Evolutionary conservation across 352 stramenopile genomes (phyloP), one percentile per base, ranked within the genome.

Genomic region (Phytophthora nicotianae): DNA sequence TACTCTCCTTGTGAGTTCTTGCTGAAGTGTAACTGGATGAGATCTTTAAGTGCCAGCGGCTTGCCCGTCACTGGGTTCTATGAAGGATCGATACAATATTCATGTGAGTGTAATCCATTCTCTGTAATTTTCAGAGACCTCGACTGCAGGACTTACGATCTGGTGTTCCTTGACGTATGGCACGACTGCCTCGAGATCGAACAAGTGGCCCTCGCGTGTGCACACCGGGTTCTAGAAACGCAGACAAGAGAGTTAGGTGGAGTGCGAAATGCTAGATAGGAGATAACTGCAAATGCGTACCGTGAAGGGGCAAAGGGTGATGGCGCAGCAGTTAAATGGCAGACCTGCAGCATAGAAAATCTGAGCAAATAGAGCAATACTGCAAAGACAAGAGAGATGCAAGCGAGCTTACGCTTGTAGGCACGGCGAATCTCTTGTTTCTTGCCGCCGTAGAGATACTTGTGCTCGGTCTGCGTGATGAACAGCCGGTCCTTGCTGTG

Each of bases 261-360:
- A 9, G 26, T 48, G 46, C 6, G 13, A 58, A 8, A 32, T 2
- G 41, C 27, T 29, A 37, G 11, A 42, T 6, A 21, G 6, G 26
- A 2, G 8, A 5, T 19, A 48, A 26, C 0, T 21, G 6, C 21
- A 35, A 50, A 14, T 17, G 40, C 58, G 53, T 64, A 91, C 90
- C 57, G 70, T 86, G 76, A 89, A 97, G 16, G 91, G 90, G 17
- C 74, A 91, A 43, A 99, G 82, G 3, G 90, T 98, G 64, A 99
- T 93, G 20, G 97, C 95, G 70, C 98, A 99, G 81, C 97, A 99
- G 65, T 99, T 94, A 76, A 99, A 99, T 32, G 97, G 96, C 24
- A 99, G 76, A 11, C 89, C 89, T 90, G 65, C 27, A 21, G 19
- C 19, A 54, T 5, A 35, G 19, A 19, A 50, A 8, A 27, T 5